These are phyloP conservation scores for Excoecaria cochinchinensis DNA, from an alignment of 345 rosid genomes.

Conservation along the genomic window DNA sequence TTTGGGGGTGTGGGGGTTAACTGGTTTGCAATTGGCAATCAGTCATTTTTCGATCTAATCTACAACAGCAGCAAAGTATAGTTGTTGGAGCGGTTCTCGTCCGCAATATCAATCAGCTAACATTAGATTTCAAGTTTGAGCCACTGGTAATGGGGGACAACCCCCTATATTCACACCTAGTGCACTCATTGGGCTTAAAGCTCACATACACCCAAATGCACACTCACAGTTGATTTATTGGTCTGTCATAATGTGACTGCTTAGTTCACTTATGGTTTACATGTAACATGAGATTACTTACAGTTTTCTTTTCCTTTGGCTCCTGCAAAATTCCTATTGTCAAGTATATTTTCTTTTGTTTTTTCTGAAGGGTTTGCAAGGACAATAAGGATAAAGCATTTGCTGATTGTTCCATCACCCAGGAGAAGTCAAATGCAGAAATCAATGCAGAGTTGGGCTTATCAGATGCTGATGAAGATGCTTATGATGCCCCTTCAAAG, in stretches of 20 bases:
- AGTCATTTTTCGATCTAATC: neutral
- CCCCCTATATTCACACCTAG: neutral
- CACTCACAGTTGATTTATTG: neutral
- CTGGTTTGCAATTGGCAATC: neutral
- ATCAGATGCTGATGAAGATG: slow-evolving; percentile 88
- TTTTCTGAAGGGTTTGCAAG: slow-evolving; percentile 66
- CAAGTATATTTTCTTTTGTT: neutral
- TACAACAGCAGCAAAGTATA: neutral
- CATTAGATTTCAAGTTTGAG: neutral
- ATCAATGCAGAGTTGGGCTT: slow-evolving; percentile 90
- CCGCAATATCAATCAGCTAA: neutral
- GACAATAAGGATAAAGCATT: slow-evolving; percentile 67
- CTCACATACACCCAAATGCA: neutral
- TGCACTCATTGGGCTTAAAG: neutral
- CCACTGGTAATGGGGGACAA: neutral
- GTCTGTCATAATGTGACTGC: neutral
- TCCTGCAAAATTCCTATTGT: neutral
- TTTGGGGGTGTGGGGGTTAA: neutral
- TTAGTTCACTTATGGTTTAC: neutral
- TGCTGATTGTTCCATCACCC: slow-evolving; percentile 76
- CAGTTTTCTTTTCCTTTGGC: neutral
- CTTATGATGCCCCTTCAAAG: slow-evolving; percentile 47
- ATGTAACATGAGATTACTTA: neutral
- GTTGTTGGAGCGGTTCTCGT: neutral
- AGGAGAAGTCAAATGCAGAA: slow-evolving; percentile 93